A percentile compares a stretch with the other conserved stretches of the same genome.
Evolutionary conservation across 345 rosid genomes (phyloP).

Genomic region (Pistacia integerrima): DNA sequence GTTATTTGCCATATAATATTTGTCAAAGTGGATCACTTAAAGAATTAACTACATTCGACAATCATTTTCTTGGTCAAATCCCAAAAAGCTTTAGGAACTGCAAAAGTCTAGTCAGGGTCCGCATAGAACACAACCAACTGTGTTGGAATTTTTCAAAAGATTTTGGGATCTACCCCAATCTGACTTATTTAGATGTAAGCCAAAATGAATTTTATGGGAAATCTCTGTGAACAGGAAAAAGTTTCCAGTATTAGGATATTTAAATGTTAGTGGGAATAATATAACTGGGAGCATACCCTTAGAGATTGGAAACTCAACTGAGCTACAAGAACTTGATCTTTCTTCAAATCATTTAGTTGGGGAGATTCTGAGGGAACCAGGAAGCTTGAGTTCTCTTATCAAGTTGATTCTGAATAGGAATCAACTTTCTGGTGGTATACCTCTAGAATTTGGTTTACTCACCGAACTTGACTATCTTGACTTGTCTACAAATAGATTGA

Average conservation of each 20-base stretch:
- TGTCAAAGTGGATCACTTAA: no score
- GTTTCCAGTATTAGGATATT: not conserved
- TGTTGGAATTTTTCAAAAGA: not conserved
- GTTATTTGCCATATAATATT: no score
- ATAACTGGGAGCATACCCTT: not conserved
- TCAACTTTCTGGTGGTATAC: not conserved
- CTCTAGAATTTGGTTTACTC: not conserved
- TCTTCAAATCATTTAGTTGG: conserved; percentile 24
- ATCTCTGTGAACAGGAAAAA: not conserved
- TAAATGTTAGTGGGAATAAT: not conserved
- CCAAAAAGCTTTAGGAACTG: conserved; percentile 26
- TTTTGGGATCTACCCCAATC: not conserved
- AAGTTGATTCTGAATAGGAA: conserved; percentile 20
- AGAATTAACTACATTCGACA: no score
- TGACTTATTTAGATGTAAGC: not conserved
- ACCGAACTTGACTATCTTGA: not conserved
- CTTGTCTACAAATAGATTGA: not conserved
- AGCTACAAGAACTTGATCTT: conserved; percentile 20
- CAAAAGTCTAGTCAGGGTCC: not conserved
- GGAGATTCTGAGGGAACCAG: conserved; percentile 22
- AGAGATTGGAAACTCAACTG: conserved; percentile 15
- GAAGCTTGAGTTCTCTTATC: conserved; percentile 14
- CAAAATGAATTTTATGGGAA: not conserved
- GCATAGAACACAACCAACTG: not conserved
- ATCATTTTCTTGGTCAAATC: conserved; percentile 17